Base-by-base conservation (phyloP, 371 early-diverging fungal species). In the Mucor circinelloides region DNA sequence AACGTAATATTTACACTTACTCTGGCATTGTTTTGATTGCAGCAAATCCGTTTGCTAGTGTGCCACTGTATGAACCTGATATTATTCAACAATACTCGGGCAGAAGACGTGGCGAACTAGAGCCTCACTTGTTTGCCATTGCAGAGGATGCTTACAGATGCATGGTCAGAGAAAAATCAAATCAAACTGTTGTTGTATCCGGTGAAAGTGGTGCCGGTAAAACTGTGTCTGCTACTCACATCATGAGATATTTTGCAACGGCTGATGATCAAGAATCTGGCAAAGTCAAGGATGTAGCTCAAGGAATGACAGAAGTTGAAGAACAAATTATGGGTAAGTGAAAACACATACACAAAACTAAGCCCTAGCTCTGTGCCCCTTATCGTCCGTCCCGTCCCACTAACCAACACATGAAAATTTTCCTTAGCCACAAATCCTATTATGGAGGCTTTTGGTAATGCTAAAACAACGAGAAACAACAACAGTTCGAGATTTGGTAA, bases 391-490 rank as follows among this genome's bases (percentile, higher is more conserved):
- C 1, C 13, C 21, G 48, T 52, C 19, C 34, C 5, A 25, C 10
- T n/a, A 13, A 52, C 23, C 27, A 25, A 52, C 17, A 10, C 27
- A 7, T 21, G n/a, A n/a, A n/a, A n/a, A n/a, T 50, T 27, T 44
- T 30, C 21, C 99, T 99, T 81, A 99, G 99, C 59, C 99, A 97
- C 99, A 63, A 99, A 99, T 80, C 99, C 99, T 17, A 95, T 99
- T 71, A 92, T 99, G 85, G 99, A 99, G 87, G 94, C 99, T 25
- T 99, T 99, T 83, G 99, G 99, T 77, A 99, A 99, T 87, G 97
- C 99, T 57, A 99, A 99, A 81, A 99, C 99, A 17, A 95, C 97
- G 1, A 87, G 98, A 78, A 99, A 99, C 82, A 97, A 99, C 80
- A 99, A 99, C 85, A 92, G 93, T 65, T 97, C 97, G 63, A 91